Conservation (phyloP, 2,329 filamentous ascomycete genomes). For the Cladophialophora exuberans region DNA sequence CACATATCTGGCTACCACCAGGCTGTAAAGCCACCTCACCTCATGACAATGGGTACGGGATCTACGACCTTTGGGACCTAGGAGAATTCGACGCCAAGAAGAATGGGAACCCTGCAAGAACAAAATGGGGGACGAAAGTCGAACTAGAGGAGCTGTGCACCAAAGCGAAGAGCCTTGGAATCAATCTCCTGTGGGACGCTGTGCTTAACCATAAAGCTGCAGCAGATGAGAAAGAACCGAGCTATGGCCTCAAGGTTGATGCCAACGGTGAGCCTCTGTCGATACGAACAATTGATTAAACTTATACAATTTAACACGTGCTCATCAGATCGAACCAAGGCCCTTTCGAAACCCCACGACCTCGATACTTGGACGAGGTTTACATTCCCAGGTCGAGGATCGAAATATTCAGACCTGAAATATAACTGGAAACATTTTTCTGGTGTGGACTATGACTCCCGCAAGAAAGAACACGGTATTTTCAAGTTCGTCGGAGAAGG, state of each 20-base stretch:
- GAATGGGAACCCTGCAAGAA: conserved; percentile 45
- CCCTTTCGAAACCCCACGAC: conserved; percentile 59
- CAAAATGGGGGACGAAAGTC: conserved; percentile 70
- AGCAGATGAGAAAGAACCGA: conserved; percentile 67
- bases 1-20: conserved; percentile 69
- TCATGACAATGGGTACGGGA: conserved; percentile 67
- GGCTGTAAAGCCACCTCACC: conserved; percentile 67
- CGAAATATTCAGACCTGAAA: conserved; percentile 63
- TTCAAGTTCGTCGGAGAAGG: conserved; percentile 65
- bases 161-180: conserved; percentile 55
- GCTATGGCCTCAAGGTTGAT: conserved; percentile 67
- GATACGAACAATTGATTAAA: not conserved
- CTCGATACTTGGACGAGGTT: conserved; percentile 72
- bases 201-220: conserved; percentile 74
- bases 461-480: conserved; percentile 57
- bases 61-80: conserved; percentile 71
- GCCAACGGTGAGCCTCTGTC: conserved; percentile 41
- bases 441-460: conserved; percentile 68
- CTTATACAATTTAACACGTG: not conserved
- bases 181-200: conserved; percentile 69
- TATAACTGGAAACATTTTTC: conserved; percentile 71
- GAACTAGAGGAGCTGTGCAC: conserved; percentile 60
- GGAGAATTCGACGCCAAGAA: conserved; percentile 76
- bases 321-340: conserved; percentile 57
- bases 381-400: conserved; percentile 64